phyloP scores from a whole-genome alignment of 345 rosid species.

The Eucalyptus sideroxylon region DNA sequence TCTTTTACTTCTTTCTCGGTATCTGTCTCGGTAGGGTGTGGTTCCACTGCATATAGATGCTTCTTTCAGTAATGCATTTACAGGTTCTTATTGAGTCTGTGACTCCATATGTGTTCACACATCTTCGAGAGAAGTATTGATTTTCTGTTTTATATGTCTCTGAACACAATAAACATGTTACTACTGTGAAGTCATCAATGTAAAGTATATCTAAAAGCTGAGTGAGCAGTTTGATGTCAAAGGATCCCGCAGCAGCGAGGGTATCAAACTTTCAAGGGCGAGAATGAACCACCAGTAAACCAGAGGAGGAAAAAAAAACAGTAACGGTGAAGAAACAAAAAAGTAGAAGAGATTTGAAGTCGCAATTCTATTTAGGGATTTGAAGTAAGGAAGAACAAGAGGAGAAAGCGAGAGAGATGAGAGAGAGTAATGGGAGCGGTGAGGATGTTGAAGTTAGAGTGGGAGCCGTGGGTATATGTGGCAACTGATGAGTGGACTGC shows the following conservation, averaged over 20 bases:
- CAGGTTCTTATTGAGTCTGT: neutral
- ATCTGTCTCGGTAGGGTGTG: neutral
- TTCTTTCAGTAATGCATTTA: too few species aligned
- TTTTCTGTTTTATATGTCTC: neutral
- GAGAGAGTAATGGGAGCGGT: too few species aligned
- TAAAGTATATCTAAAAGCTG: neutral
- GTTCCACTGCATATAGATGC: too few species aligned
- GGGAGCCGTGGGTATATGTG: too few species aligned
- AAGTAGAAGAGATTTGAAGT: neutral
- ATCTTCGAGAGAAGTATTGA: neutral
- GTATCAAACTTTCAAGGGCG: neutral
- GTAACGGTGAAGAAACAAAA: neutral
- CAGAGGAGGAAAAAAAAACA: neutral
- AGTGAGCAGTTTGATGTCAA: neutral
- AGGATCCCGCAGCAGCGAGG: neutral
- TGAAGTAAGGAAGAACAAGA: too few species aligned
- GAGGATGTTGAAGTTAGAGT: too few species aligned
- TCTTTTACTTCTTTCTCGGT: too few species aligned
- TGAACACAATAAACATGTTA: neutral
- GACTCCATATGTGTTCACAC: neutral
- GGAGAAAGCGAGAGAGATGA: too few species aligned
- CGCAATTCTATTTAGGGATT: too few species aligned
- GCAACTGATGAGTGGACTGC: too few species aligned
- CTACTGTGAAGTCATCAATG: fast-evolving
- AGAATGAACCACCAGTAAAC: neutral